Evolutionary conservation across 176 grass and related monocot genomes (phyloP).

Genomic region (Musa beccarii): DNA sequence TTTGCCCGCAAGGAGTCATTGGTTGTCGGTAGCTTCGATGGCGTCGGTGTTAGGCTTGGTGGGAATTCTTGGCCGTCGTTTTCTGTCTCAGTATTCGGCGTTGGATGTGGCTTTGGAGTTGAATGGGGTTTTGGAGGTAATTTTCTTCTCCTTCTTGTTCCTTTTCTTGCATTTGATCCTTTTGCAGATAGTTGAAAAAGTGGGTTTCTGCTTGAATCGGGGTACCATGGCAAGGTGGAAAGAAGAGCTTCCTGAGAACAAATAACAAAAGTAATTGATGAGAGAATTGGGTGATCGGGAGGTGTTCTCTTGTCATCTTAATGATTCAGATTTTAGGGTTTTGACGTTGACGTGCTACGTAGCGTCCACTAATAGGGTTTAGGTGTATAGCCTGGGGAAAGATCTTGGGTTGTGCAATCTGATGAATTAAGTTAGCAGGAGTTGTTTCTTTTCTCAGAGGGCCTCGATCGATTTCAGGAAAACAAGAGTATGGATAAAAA

Average conservation of each 20-base stretch:
- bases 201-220: not conserved
- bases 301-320: not conserved
- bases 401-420: not conserved
- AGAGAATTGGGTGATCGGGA: not conserved
- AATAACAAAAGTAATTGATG: not conserved
- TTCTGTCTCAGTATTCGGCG: slow-evolving; percentile 45
- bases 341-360: not conserved
- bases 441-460: not conserved
- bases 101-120: slow-evolving; percentile 86
- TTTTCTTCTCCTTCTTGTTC: not conserved
- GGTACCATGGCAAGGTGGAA: not conserved
- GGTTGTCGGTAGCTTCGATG: slow-evolving; percentile 53
- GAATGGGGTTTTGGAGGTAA: slow-evolving; percentile 95
- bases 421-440: not conserved
- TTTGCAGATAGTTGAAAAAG: not conserved
- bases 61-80: slow-evolving; percentile 9
- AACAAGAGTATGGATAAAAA: too few relatives aligned
- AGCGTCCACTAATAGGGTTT: not conserved
- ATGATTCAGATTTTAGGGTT: not conserved
- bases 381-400: not conserved
- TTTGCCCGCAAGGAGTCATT: slow-evolving; percentile 15
- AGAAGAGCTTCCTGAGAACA: not conserved
- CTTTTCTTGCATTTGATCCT: not conserved
- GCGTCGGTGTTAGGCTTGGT: slow-evolving; percentile 67
- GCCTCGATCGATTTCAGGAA: too few relatives aligned